These are phyloP conservation scores for Pythium coloratum DNA, from an alignment of 352 stramenopile genomes.

Conservation along the genomic window DNA sequence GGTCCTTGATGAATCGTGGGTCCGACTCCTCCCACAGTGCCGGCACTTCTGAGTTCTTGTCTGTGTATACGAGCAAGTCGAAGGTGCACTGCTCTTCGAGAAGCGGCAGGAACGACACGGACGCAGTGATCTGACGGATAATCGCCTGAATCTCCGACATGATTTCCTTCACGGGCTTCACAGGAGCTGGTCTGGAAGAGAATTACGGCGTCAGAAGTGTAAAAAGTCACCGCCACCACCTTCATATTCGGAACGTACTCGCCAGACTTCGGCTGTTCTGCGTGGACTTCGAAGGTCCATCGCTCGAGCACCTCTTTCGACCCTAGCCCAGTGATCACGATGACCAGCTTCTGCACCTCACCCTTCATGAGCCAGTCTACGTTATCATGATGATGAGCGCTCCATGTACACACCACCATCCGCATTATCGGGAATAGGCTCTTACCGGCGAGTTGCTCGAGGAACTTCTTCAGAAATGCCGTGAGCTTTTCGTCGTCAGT, in stretches of 20 bases:
- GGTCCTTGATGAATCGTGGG: slow-evolving; percentile 97
- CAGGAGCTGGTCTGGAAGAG: slow-evolving; percentile 30
- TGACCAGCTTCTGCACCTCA: slow-evolving; percentile 96
- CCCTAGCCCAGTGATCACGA: slow-evolving; percentile 98
- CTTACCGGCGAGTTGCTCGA: slow-evolving; percentile 87
- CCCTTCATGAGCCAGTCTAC: slow-evolving; percentile 94
- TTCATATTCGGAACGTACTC: slow-evolving; percentile 16
- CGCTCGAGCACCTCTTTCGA: slow-evolving; percentile 97
- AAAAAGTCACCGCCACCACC: not conserved
- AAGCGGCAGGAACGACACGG: slow-evolving; percentile 98
- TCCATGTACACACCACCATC: not conserved
- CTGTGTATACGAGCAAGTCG: slow-evolving; percentile 98
- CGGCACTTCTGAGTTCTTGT: slow-evolving; percentile 95
- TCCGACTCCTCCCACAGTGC: slow-evolving; percentile 98
- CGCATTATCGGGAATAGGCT: not conserved
- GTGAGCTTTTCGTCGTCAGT: slow-evolving; percentile 96
- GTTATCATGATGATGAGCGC: not conserved
- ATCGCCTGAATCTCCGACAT: slow-evolving; percentile 99
- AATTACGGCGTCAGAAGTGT: not conserved
- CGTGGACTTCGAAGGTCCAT: slow-evolving; percentile 98
- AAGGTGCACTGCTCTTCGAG: slow-evolving; percentile 98
- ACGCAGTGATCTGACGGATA: slow-evolving; percentile 99
- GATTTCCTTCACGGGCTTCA: slow-evolving; percentile 93
- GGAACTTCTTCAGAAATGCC: slow-evolving; percentile 95
- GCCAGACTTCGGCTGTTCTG: slow-evolving; percentile 44